These are phyloP conservation scores for Conticribra guillardii DNA, from an alignment of 108 stramenopile genomes.

Conservation along the genomic window DNA sequence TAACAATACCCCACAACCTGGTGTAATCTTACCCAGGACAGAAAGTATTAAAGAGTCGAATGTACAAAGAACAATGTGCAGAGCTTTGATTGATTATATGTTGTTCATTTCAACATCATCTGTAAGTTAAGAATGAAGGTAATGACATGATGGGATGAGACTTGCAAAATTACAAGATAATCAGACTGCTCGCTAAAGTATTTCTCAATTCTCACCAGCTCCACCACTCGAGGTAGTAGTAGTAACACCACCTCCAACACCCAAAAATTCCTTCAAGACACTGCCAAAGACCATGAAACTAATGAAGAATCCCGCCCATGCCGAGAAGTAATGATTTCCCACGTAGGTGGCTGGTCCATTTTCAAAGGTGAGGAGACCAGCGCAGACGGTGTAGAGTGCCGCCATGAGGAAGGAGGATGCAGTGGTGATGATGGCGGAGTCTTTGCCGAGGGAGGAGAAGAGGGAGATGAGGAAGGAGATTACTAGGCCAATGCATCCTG, in stretches of 20 bases:
- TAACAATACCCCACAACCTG: no score
- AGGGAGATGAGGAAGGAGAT: constrained; percentile 46
- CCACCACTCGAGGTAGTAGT: constrained; percentile 4
- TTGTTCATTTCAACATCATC: constrained; percentile 35
- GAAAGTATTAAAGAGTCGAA: no score
- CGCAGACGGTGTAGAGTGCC: constrained; percentile 44
- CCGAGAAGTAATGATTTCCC: constrained; percentile 49
- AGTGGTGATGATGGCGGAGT: constrained; percentile 49
- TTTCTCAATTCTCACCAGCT: neutral
- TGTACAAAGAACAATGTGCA: no score
- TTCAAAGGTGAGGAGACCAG: constrained; percentile 46
- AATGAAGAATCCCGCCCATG: constrained; percentile 51
- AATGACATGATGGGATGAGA: neutral
- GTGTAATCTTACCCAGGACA: no score
- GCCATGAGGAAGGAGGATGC: constrained; percentile 37
- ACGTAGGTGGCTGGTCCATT: constrained; percentile 51
- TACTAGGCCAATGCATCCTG: constrained; percentile 33
- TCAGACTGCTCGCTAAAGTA: neutral
- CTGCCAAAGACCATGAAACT: constrained; percentile 47
- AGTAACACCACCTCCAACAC: constrained; percentile 16
- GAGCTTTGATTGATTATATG: no score
- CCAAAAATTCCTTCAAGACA: constrained; percentile 55
- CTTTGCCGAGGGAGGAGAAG: constrained; percentile 41
- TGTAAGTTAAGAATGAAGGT: neutral
- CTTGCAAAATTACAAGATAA: neutral